phyloP scores from a whole-genome alignment of 495 filamentous ascomycete genomes.

The Paragyromitra xinjiangensis region DNA sequence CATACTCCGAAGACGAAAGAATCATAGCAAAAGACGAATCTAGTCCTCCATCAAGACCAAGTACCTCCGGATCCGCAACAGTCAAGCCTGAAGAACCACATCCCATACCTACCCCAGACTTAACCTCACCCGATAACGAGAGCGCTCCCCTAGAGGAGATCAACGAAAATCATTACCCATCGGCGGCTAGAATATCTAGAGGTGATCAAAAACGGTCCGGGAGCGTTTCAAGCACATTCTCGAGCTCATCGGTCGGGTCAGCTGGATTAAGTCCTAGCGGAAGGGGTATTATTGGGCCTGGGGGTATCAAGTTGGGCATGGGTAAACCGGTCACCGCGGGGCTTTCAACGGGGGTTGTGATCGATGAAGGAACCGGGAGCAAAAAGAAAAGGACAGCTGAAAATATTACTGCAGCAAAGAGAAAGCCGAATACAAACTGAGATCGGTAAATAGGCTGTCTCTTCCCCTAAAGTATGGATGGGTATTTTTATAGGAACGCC shows the following conservation, averaged over 20 bases:
- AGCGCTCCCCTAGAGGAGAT: not conserved
- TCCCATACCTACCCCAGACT: not conserved
- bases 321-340: conserved; percentile 47
- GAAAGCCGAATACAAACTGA: conserved; percentile 14
- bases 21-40: conserved; percentile 18
- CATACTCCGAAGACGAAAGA: conserved; percentile 47
- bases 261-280: conserved; percentile 12
- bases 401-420: conserved; percentile 11
- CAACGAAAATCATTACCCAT: conserved; percentile 3
- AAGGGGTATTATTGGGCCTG: conserved; percentile 41
- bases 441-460: not conserved
- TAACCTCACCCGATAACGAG: not conserved
- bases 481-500: not conserved
- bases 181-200: conserved; percentile 23
- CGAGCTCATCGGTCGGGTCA: conserved; percentile 28
- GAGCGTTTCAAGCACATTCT: conserved; percentile 47
- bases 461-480: not conserved
- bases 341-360: conserved; percentile 36
- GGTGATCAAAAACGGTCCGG: conserved; percentile 32
- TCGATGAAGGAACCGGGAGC: conserved; percentile 6
- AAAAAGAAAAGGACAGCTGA: conserved; percentile 30
- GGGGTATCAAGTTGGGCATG: conserved; percentile 39
- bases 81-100: conserved; percentile 10
- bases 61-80: conserved; percentile 35
- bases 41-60: conserved; percentile 26